Evolutionary conservation across 495 filamentous ascomycete genomes (phyloP).

Genomic region (Tuber indicum): DNA sequence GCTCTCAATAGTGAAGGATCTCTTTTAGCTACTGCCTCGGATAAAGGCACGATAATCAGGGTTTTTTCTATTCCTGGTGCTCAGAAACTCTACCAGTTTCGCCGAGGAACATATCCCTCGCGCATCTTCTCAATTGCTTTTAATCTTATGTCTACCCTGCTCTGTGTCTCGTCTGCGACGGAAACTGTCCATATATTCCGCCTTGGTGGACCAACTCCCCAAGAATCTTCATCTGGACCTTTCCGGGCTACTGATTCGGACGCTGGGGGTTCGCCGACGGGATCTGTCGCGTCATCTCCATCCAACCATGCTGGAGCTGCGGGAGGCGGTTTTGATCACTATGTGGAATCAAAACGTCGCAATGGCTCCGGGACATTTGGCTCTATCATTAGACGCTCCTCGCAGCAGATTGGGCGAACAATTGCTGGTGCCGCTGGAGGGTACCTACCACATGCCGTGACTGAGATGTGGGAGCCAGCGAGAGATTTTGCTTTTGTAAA

Average conservation of each 20-base stretch:
- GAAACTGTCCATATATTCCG: conserved; percentile 98
- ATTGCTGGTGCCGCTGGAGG: conserved; percentile 83
- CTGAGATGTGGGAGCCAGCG: conserved; percentile 94
- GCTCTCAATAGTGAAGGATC: conserved; percentile 88
- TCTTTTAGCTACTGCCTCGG: conserved; percentile 87
- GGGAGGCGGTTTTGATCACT: conserved; percentile 40
- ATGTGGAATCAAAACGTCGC: conserved; percentile 41
- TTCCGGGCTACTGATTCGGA: conserved; percentile 34
- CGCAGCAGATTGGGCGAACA: conserved; percentile 84
- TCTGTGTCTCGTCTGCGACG: conserved; percentile 90
- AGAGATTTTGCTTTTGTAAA: conserved; percentile 96
- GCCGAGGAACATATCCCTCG: conserved; percentile 85
- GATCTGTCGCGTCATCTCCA: conserved; percentile 36
- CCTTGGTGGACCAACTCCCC: conserved; percentile 47
- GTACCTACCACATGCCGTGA: conserved; percentile 83
- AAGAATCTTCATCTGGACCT: conserved; percentile 16
- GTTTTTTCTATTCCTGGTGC: conserved; percentile 86
- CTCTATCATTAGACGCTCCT: conserved; percentile 90
- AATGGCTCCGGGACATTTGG: conserved; percentile 56
- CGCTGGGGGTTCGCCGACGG: conserved; percentile 33
- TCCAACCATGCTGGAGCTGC: conserved; percentile 41
- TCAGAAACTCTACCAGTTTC: conserved; percentile 90
- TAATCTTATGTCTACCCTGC: conserved; percentile 83
- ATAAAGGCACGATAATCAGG: conserved; percentile 94
- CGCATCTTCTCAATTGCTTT: conserved; percentile 99